Evolutionary conservation across 805 yeast genomes (phyloP), one percentile per base, ranked within the genome.

Genomic region (Candida methanosorbosa): DNA sequence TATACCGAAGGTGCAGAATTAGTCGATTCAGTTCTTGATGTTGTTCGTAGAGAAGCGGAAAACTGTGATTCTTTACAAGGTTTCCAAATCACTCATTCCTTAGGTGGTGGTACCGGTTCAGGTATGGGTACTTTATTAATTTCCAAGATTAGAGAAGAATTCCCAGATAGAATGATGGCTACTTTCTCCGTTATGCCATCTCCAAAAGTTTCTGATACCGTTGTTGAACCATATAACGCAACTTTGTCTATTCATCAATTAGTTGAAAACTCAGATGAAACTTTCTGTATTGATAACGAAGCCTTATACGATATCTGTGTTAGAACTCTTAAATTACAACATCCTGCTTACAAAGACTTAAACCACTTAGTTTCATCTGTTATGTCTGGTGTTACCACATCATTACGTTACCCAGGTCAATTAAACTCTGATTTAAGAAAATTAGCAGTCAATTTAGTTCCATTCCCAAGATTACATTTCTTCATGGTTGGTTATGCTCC

Each of bases 401-500:
- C 95, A 15, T 70, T 87, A 52, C 81, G 96, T 64, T 87, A 80
- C 70, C 96, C 96, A 41, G 95, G 96, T 56, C 95, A 87, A 67
- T 75, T 87, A 57, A 87, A 87, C 67, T 80, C 94, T 18, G 96
- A 87, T 63, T 68, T 87, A 57, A 79, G 95, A 65, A 87, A 87
- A 61, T 71, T 87, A 54, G 96, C 96, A 13, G 96, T 87, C 40
- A 87, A 87, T 65, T 70, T 87, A 63, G 94, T 87, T 40, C 96
- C 96, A 35, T 87, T 86, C 78, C 94, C 94, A 57, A 78, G 96
- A 63, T 75, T 87, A 56, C 96, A 87, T 64, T 87, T 87, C 70
- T 87, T 87, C 63, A 87, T 85, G 80, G 95, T 85, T 39, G 95
- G 95, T 42, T 86, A 83, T 59, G 95, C 96, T 26, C 96, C 96